phyloP scores from a whole-genome alignment of 257 asterid species.

The Nicotiana sylvestris region DNA sequence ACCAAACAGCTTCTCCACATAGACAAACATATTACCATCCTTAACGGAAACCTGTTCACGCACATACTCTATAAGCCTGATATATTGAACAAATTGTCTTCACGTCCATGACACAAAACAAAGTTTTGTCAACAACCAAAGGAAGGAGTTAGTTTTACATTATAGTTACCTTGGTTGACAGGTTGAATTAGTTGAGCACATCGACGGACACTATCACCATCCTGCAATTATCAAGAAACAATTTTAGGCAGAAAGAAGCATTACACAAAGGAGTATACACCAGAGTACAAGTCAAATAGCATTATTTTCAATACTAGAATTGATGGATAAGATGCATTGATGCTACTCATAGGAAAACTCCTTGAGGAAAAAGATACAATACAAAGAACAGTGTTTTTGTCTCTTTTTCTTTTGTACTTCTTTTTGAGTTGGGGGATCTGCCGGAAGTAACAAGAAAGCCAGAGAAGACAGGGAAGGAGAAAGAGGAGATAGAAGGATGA shows the following conservation, averaged over 20 bases:
- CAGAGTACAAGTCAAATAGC: not conserved
- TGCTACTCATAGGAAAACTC: not conserved
- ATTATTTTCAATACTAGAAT: not conserved
- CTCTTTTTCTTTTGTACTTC: not conserved
- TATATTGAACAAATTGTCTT: not conserved
- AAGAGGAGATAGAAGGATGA: not conserved
- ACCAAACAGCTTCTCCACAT: not conserved
- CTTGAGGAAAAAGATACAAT: not conserved
- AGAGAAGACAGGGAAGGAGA: not conserved
- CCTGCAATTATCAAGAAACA: slow-evolving; percentile 16
- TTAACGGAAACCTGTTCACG: not conserved
- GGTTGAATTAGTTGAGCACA: slow-evolving; percentile 32
- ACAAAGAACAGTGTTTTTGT: not conserved
- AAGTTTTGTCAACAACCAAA: not conserved
- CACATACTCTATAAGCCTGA: not conserved
- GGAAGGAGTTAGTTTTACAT: not conserved
- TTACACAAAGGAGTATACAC: not conserved
- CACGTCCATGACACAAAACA: not conserved
- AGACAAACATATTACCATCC: not conserved
- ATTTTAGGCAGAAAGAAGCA: slow-evolving; percentile 1
- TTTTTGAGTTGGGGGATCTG: not conserved
- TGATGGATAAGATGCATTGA: not conserved
- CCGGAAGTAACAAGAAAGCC: not conserved
- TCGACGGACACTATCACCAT: slow-evolving; percentile 10
- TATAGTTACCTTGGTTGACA: slow-evolving; percentile 22